Evolutionary conservation across 257 asterid species (phyloP), one percentile per base, ranked within the genome.

Genomic region (Asclepias syriaca): DNA sequence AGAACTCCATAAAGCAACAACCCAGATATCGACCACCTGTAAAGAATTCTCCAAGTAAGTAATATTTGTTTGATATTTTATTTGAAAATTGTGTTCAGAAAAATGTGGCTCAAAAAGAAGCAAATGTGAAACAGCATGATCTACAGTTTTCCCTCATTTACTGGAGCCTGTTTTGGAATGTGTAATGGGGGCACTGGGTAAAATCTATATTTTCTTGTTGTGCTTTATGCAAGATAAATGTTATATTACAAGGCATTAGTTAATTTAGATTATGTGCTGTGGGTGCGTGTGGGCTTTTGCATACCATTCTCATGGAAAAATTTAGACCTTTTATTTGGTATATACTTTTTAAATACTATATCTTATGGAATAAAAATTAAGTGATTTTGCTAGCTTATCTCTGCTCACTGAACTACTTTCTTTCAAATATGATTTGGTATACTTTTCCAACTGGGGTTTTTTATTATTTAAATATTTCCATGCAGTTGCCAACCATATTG

Each of bases 1-100:
- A 85, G 76, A 79, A 56, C 77, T 49, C 65, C 74, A 77, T 63
- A 73, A 87, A 83, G 84, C 96, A 79, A 70, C 98, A 83, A 85
- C 90, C 91, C 15, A 84, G 70, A 83, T 91, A 89, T 70, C 90
- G 88, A 60, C 91, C 96, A 69, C 96, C 95, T 66, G 86, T 82
- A 65, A 73, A 81, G 81, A 88, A 83, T 71, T 78, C 73, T 72
- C 89, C 85, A 66, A 18, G 94, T 85, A 85, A 86, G 89, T 32
- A 18, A 29, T 59, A 13, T 39, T 18, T 64, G 24, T 37, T 64
- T 64, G 6, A 45, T 13, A 24, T 24, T 24, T 24, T 24, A 24
- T 24, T 24, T 24, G 27, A 24, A 24, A 24, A 24, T 15, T 15
- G 12, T 34, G 24, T 32, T 16, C 21, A 61, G 16, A 32, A 32